Conservation (phyloP, 768 basidiomycete genomes). For the Suillus hirtellus region DNA sequence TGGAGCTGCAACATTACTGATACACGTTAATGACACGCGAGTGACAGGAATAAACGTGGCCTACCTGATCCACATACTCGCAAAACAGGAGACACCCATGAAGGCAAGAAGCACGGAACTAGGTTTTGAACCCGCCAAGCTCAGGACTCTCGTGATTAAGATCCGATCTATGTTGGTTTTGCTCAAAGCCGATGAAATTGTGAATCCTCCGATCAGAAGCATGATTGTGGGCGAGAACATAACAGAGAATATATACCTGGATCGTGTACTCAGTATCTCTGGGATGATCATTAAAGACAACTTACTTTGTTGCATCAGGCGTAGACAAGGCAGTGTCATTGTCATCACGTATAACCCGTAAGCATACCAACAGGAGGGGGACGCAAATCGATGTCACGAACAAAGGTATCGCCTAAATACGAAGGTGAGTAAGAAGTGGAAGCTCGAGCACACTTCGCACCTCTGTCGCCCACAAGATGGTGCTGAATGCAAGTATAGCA, state of each 20-base stretch:
- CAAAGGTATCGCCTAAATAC: slow-evolving; percentile 84
- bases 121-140: slow-evolving; percentile 86
- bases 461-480: slow-evolving; percentile 96
- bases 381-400: slow-evolving; percentile 95
- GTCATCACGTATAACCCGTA: slow-evolving; percentile 72
- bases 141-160: slow-evolving; percentile 86
- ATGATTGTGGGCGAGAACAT: slow-evolving; percentile 99
- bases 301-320: slow-evolving; percentile 80
- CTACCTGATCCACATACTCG: slow-evolving; percentile 98
- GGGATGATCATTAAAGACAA: slow-evolving; percentile 9
- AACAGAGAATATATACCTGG: slow-evolving; percentile 84
- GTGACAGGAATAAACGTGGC: slow-evolving; percentile 9
- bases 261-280: background rate
- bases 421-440: background rate
- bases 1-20: slow-evolving; percentile 94
- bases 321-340: slow-evolving; percentile 53
- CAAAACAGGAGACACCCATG: slow-evolving; percentile 96
- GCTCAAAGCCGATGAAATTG: slow-evolving; percentile 92
- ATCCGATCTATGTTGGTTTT: slow-evolving; percentile 95
- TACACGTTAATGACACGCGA: background rate
- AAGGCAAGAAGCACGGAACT: slow-evolving; percentile 87
- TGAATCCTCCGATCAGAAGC: slow-evolving; percentile 97
- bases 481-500: slow-evolving; percentile 86
- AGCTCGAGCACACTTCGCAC: slow-evolving; percentile 40
- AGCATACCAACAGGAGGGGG: slow-evolving; percentile 83